phyloP scores from a whole-genome alignment of 1,139 yeast genomes.

The Candida albicans region DNA sequence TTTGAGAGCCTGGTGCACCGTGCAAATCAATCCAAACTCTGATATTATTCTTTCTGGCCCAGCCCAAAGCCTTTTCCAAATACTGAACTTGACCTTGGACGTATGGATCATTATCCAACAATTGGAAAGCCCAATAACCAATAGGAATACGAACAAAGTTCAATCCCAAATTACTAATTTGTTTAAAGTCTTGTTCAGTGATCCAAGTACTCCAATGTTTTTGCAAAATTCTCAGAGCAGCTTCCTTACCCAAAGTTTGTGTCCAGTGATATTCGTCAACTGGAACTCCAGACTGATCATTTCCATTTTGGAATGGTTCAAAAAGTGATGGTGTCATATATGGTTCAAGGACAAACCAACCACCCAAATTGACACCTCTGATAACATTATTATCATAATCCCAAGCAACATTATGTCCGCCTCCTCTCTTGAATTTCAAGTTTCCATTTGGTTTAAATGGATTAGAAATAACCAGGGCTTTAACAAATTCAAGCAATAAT shows the following conservation, averaged over 20 bases:
- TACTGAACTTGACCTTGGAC: slow-evolving; percentile 80
- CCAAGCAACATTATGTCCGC: slow-evolving; percentile 21
- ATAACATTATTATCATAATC: slow-evolving; percentile 56
- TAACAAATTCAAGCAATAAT: slow-evolving; percentile 2
- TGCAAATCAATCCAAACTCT: slow-evolving; percentile 92
- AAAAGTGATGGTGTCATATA: slow-evolving; percentile 85
- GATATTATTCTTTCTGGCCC: slow-evolving; percentile 65
- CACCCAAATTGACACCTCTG: slow-evolving; percentile 85
- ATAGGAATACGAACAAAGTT: slow-evolving; percentile 89
- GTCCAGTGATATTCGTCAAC: slow-evolving; percentile 84
- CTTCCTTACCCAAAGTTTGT: slow-evolving; percentile 58
- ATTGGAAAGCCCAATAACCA: slow-evolving; percentile 92
- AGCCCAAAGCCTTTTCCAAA: slow-evolving; percentile 70
- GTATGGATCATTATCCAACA: slow-evolving; percentile 72
- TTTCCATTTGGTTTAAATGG: neutral
- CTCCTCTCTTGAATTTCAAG: slow-evolving; percentile 8
- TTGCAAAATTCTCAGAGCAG: slow-evolving; percentile 51
- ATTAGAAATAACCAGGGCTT: slow-evolving; percentile 6
- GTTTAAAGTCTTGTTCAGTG: slow-evolving; percentile 67
- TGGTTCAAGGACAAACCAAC: slow-evolving; percentile 87
- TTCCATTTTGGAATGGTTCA: slow-evolving; percentile 34
- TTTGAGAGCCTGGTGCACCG: slow-evolving; percentile 97
- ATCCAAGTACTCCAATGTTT: slow-evolving; percentile 82
- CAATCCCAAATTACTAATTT: slow-evolving; percentile 66
- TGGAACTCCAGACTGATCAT: slow-evolving; percentile 51